Conservation (phyloP, 768 basidiomycete genomes). For the Myochromella boudieri region DNA sequence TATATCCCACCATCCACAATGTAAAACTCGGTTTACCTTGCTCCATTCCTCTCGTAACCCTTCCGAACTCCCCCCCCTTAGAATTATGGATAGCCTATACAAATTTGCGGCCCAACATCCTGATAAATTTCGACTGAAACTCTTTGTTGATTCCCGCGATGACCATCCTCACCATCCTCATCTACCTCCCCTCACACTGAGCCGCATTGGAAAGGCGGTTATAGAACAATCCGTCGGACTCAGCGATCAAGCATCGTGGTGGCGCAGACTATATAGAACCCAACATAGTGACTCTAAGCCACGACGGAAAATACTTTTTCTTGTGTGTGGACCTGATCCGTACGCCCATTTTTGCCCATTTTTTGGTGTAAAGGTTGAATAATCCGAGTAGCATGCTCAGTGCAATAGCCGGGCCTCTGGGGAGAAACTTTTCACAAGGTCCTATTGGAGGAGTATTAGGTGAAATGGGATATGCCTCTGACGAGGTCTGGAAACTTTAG, state of each 20-base stretch:
- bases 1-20: constrained; percentile 35
- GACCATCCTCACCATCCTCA: constrained; percentile 18
- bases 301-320: constrained; percentile 52
- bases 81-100: constrained; percentile 53
- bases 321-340: constrained; percentile 87
- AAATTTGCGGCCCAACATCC: constrained; percentile 50
- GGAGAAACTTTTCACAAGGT: constrained; percentile 76
- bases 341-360: constrained; percentile 33
- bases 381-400: constrained; percentile 63
- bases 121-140: constrained; percentile 50
- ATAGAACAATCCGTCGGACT: constrained; percentile 43
- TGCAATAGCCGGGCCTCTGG: constrained; percentile 74
- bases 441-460: constrained; percentile 64
- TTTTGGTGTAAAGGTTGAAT: constrained; percentile 1
- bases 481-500: constrained; percentile 71
- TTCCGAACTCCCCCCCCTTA: constrained; percentile 68
- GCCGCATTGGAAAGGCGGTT: constrained; percentile 53
- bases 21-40: constrained; percentile 61
- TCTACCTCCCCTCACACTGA: constrained; percentile 35
- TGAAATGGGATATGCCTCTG: constrained; percentile 58
- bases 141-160: constrained; percentile 64
- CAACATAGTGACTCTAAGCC: constrained; percentile 17
- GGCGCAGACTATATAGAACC: constrained; percentile 31
- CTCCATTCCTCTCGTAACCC: constrained; percentile 67
- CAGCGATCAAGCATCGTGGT: constrained; percentile 29